Conservation (phyloP, 1,284 basidiomycete species). For the Sanghuangporus weigelae region DNA sequence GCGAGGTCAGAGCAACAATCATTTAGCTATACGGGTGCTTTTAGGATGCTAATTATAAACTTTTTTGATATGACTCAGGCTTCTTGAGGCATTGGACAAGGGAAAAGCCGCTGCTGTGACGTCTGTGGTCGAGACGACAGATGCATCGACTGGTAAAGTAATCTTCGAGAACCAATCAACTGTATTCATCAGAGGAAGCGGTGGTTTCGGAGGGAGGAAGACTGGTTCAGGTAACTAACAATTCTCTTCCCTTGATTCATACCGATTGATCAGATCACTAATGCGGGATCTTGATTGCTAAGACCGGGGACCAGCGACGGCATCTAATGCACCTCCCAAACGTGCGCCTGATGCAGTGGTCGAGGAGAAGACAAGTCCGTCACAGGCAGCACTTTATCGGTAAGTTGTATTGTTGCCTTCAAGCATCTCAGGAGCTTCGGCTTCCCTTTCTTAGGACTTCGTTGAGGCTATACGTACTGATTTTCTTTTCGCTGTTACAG, state of each 20-base stretch:
- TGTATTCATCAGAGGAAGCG: constrained; percentile 89
- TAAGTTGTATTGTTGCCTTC: constrained; percentile 28
- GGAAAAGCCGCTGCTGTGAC: constrained; percentile 92
- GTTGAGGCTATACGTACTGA: constrained; percentile 9
- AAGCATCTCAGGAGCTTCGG: neutral
- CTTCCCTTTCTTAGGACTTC: neutral
- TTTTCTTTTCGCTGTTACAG: constrained; percentile 31
- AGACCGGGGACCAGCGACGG: constrained; percentile 92
- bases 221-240: constrained; percentile 60
- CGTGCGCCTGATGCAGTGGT: constrained; percentile 79
- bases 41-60: neutral
- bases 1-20: constrained; percentile 45
- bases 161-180: constrained; percentile 95
- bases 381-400: constrained; percentile 92
- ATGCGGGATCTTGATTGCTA: constrained; percentile 4
- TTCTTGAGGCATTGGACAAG: constrained; percentile 82
- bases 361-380: constrained; percentile 78
- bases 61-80: constrained; percentile 33
- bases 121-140: constrained; percentile 70
- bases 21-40: neutral
- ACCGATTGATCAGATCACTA: neutral
- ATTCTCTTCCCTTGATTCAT: neutral
- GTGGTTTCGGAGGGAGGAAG: constrained; percentile 94
- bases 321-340: constrained; percentile 78
- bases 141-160: constrained; percentile 73